Evolutionary conservation across 305 asterid species (phyloP), one percentile per base, ranked within the genome.

Genomic region (Solanum hybrid): DNA sequence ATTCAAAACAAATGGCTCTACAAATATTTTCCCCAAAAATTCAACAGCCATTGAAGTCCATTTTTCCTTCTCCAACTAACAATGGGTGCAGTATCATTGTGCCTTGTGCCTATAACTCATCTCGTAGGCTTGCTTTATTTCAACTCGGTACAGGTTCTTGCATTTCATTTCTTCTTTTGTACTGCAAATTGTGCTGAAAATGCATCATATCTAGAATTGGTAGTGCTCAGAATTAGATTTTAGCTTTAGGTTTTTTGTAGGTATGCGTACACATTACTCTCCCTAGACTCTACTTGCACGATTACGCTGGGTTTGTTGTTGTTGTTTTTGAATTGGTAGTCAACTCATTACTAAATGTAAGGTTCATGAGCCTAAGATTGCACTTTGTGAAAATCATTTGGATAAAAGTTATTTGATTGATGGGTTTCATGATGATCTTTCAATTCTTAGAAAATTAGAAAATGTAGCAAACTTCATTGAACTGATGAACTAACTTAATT

Each of bases 61-160:
- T 38, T 88, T 82, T 84, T 31, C 87, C 92, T 88, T 89, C 42
- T 78, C 36, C 84, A 36, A 17, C 87, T 79, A 78, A 11, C 10
- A 73, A 31, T 76, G 64, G 51, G 60, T 73, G 89, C 64, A 10
- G 66, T 38, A 37, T 42, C 5, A 36, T 38, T 89, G 35, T 89
- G 66, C 85, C 93, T 86, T 90, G 78, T 76, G 88, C 94, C 76
- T 87, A 90, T 37, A 92, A 85, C 88, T 46, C 91, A 85, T 94
- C 94, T 78, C 93, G 94, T 5, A 88, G 95, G 77, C 73, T 93
- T 36, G 93, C 94, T 22, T 92, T 94, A 51, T 87, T 93, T 89
- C 95, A 92, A 22, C 93, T 94, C 79, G 88, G 72, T 91, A 92
- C 95, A 56, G 93, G 92, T 92, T 91, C 66, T 87, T 90, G n/a